A percentile compares a stretch with the other conserved stretches of the same genome.
phyloP scores from a whole-genome alignment of 169 alveolate genomes.

The Amoebophrya sp. region DNA sequence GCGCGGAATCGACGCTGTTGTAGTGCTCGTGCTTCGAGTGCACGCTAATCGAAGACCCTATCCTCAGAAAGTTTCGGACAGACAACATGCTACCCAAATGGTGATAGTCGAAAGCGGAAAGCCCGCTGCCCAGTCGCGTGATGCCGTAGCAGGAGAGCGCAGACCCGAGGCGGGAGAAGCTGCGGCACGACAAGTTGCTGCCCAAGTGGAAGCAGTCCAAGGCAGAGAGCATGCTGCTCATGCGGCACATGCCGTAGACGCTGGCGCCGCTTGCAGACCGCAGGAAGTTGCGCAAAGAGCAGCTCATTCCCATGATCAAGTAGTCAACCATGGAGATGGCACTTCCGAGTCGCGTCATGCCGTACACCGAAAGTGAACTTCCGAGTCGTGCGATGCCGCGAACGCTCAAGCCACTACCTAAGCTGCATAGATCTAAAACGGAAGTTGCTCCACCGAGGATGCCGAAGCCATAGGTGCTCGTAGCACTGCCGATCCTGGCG shows the following conservation, averaged over 20 bases:
- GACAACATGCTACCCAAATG: conserved; percentile 28
- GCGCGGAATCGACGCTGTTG: not conserved
- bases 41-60: conserved; percentile 8
- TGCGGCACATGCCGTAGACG: not conserved
- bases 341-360: conserved; percentile 38
- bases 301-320: not conserved
- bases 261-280: not conserved
- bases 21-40: not conserved
- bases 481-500: not conserved
- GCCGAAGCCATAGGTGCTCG: not conserved
- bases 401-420: not conserved
- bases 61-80: conserved; percentile 16
- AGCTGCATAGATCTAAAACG: not conserved
- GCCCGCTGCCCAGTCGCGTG: conserved; percentile 27
- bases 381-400: not conserved
- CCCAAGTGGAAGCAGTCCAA: conserved; percentile 33
- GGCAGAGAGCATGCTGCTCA: not conserved
- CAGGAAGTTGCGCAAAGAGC: not conserved
- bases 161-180: conserved; percentile 33
- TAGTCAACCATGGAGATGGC: conserved; percentile 26
- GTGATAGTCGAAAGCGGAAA: conserved; percentile 29
- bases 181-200: conserved; percentile 29
- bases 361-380: conserved; percentile 12
- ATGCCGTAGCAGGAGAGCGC: conserved; percentile 30
- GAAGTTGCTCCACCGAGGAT: not conserved